Conservation (phyloP, 106 monocot genomes). For the Triglochin maritima region DNA sequence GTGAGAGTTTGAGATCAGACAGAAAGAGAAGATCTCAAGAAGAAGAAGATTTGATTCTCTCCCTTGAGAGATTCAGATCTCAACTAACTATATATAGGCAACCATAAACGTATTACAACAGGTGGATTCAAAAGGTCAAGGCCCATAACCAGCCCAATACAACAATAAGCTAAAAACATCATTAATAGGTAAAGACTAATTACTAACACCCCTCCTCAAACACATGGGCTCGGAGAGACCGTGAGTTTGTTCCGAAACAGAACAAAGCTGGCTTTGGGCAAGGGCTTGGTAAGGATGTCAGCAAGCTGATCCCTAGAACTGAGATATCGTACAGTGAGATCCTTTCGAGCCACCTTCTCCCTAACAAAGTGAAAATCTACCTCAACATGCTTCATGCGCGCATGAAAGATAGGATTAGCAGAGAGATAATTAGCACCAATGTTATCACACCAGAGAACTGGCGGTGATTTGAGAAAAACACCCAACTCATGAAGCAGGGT, state of each 20-base stretch:
- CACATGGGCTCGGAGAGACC: not conserved
- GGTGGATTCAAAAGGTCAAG: too few species aligned
- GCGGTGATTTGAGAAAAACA: not conserved
- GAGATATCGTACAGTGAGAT: not conserved
- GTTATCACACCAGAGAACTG: not conserved
- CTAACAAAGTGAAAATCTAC: slow-evolving; percentile 4
- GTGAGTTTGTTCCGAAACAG: not conserved
- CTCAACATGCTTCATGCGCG: slow-evolving; percentile 3
- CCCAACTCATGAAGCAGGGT: not conserved
- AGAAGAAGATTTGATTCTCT: too few species aligned
- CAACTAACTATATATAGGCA: too few species aligned
- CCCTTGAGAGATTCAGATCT: too few species aligned
- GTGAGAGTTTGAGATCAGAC: too few species aligned
- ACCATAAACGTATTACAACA: too few species aligned
- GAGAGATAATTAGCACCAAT: not conserved
- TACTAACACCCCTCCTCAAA: not conserved
- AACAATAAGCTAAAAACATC: too few species aligned
- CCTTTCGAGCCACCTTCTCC: not conserved
- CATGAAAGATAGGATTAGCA: slow-evolving; percentile 2
- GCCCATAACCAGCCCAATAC: too few species aligned
- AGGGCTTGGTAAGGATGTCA: not conserved
- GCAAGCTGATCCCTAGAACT: not conserved
- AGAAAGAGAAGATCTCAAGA: too few species aligned
- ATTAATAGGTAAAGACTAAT: too few species aligned
- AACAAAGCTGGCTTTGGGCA: not conserved